Base-by-base conservation (phyloP, 805 yeast species). In the Ogataea parapolymorpha region DNA sequence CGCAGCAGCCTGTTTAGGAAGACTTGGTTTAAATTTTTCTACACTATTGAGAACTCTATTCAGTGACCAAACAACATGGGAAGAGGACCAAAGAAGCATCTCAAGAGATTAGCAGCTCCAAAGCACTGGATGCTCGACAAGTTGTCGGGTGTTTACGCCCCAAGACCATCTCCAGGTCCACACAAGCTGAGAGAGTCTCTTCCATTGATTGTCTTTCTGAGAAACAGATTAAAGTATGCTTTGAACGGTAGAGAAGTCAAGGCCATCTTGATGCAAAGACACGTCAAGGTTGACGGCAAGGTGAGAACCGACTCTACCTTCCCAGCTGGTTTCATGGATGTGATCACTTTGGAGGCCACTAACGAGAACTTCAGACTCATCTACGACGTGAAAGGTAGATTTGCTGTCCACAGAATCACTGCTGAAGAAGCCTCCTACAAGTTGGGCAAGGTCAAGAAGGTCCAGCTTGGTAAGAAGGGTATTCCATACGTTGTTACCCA, bases 71-170 rank as follows among this genome's bases (percentile, higher is more conserved):
- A 50, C 63, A 79, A 74, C 68, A 80, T 80, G 86, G 85, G 77
- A 68, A 79, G 86, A 80, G 86, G 86, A 73, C 85, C 85, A 85
- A 88, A 89, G 90, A 90, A 91, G 83, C 97, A 91, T 75, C 84
- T 90, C 74, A 90, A 91, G 84, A 89, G 98, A 85, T 85, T 91
- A 77, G 96, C 98, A 74, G 99, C 99, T 74, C 99, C 99, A 82
- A 85, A 90, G 80, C 99, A 93, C 85, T 93, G 99, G 99, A 86
- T 93, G 95, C 87, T 93, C 80, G 99, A 95, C 95, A 93, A 93
- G 80, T 81, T 93, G 79, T 86, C 97, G 70, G 99, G 99, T 72
- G 80, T 87, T 68, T 93, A 93, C 74, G 99, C 99, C 56, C 99
- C 99, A 79, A 89, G 98, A 80, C 96, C 98, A 70, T 89, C 97